These are phyloP conservation scores for Alternaria tenuissima DNA, from an alignment of 2,329 filamentous ascomycete species.

Conservation along the genomic window DNA sequence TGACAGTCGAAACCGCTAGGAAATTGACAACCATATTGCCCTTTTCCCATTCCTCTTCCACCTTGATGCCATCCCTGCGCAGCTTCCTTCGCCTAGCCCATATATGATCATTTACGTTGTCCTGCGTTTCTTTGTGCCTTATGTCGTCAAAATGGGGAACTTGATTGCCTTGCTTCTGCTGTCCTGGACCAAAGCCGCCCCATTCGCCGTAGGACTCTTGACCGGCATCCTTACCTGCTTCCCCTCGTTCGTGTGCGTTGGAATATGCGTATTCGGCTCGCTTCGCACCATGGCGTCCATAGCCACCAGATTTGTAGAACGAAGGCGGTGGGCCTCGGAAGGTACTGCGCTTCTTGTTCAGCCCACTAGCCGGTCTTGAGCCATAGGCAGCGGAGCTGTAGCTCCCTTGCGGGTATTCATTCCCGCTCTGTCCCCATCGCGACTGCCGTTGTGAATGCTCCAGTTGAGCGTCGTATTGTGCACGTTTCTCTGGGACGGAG, in stretches of 20 bases:
- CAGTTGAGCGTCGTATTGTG: conserved; percentile 79
- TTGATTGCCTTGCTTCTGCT: conserved; percentile 57
- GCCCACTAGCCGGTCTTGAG: conserved; percentile 78
- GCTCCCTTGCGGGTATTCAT: conserved; percentile 62
- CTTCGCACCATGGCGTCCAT: conserved; percentile 72
- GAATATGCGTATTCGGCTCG: conserved; percentile 57
- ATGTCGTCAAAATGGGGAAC: conserved; percentile 81
- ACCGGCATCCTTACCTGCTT: conserved; percentile 32
- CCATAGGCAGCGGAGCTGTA: conserved; percentile 67
- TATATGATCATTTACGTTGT: conserved; percentile 65
- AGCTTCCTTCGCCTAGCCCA: conserved; percentile 51
- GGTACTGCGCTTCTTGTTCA: conserved; percentile 76
- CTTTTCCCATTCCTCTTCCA: conserved; percentile 34
- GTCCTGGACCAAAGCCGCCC: conserved; percentile 68
- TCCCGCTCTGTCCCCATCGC: conserved; percentile 41
- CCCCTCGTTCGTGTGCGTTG: conserved; percentile 21
- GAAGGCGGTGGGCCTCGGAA: conserved; percentile 88
- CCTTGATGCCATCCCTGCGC: conserved; percentile 16
- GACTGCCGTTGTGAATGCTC: conserved; percentile 46
- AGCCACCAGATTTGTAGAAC: conserved; percentile 85
- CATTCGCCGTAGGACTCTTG: conserved; percentile 42
- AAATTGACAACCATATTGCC: conserved; percentile 44
- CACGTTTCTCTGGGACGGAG: conserved; percentile 75
- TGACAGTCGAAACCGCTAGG: conserved; percentile 34
- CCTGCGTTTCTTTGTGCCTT: conserved; percentile 77